phyloP scores from a whole-genome alignment of 192 early-diverging fungal species.

The Backusella morwellensis region DNA sequence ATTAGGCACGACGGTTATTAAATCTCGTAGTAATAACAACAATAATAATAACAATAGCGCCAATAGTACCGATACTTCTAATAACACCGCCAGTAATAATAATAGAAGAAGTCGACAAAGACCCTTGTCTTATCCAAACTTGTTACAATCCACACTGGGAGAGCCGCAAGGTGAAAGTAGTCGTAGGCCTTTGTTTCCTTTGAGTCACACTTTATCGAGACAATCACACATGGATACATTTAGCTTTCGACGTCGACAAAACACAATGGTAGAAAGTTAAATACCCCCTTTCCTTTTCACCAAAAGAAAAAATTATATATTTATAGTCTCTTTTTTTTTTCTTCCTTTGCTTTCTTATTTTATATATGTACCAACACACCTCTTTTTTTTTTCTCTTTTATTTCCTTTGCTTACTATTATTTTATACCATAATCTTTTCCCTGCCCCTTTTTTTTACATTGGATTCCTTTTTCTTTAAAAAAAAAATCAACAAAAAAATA shows the following conservation, averaged over 20 bases:
- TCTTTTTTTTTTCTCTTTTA: neutral
- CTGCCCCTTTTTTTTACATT: neutral
- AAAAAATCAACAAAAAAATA: neutral
- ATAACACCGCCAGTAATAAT: neutral
- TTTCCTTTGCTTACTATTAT: neutral
- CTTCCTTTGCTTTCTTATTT: neutral
- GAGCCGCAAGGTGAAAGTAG: neutral
- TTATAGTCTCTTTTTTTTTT: neutral
- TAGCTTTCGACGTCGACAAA: neutral
- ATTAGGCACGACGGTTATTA: neutral
- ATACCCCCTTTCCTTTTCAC: neutral
- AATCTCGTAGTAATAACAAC: neutral
- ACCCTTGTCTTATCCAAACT: slow-evolving; percentile 27
- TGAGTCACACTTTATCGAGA: slow-evolving; percentile 5
- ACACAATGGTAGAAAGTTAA: neutral
- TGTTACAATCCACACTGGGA: neutral
- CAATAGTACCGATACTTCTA: neutral
- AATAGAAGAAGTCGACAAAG: slow-evolving; percentile 1
- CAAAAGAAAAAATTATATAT: neutral
- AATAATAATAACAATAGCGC: neutral
- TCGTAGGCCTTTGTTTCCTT: neutral
- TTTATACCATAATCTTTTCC: neutral
- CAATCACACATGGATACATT: neutral
- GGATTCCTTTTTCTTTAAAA: neutral
- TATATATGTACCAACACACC: neutral